phyloP scores from a whole-genome alignment of 257 asterid genomes.

The Nicotiana paniculata region DNA sequence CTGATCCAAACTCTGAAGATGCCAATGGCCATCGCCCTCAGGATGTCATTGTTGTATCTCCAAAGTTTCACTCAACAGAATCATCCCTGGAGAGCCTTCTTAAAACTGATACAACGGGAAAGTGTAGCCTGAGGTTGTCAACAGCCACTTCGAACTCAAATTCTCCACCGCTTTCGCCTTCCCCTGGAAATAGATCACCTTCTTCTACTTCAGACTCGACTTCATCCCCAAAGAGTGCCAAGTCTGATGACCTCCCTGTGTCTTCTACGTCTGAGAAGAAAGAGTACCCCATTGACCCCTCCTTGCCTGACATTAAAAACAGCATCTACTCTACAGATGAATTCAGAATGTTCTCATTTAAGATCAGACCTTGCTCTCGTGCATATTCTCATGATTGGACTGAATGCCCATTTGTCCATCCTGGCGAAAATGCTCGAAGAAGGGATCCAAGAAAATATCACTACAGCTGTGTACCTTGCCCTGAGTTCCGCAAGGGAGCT shows the following conservation, averaged over 20 bases:
- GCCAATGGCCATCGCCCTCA: slow-evolving; percentile 55
- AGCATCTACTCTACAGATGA: slow-evolving; percentile 78
- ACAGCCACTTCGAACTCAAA: slow-evolving; percentile 24
- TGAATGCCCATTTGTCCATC: slow-evolving; percentile 92
- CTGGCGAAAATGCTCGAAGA: slow-evolving; percentile 85
- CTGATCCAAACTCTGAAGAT: slow-evolving; percentile 48
- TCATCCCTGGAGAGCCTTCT: slow-evolving; percentile 52
- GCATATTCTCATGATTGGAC: slow-evolving; percentile 98
- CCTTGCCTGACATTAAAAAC: slow-evolving; percentile 79
- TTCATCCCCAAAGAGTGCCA: slow-evolving; percentile 27
- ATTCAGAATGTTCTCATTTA: slow-evolving; percentile 76
- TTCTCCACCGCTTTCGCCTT: slow-evolving; percentile 46
- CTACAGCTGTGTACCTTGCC: slow-evolving; percentile 84
- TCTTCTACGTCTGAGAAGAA: slow-evolving; percentile 42
- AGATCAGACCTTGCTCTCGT: slow-evolving; percentile 80
- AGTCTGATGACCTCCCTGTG: slow-evolving; percentile 20
- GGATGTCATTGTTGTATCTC: slow-evolving; percentile 43
- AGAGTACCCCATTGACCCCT: slow-evolving; percentile 76
- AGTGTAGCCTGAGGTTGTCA: slow-evolving; percentile 20
- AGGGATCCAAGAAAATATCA: slow-evolving; percentile 77
- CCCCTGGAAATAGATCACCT: slow-evolving; percentile 35
- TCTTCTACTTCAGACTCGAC: slow-evolving; percentile 33
- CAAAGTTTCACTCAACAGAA: slow-evolving; percentile 34
- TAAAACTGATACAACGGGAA: slow-evolving; percentile 24
- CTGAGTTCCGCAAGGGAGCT: slow-evolving; percentile 75